Conservation (phyloP, 768 basidiomycete species). For the Russula emetica region DNA sequence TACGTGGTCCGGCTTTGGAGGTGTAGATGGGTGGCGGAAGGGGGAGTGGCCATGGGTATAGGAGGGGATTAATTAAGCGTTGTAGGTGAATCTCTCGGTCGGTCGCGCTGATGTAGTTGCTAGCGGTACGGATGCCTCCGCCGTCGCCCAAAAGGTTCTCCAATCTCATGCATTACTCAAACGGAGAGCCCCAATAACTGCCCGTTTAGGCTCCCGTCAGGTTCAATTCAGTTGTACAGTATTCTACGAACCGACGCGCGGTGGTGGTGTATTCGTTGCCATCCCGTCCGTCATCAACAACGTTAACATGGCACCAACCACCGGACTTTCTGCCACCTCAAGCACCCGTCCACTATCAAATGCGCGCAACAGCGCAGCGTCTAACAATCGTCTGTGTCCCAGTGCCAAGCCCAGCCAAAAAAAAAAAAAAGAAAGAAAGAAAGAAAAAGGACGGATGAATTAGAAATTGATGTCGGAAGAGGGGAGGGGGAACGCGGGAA, state of each 20-base stretch:
- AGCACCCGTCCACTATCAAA: slow-evolving; percentile 59
- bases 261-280: slow-evolving; percentile 4
- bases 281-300: slow-evolving; percentile 39
- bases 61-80: too few relatives aligned
- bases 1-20: too few relatives aligned
- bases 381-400: slow-evolving; percentile 54
- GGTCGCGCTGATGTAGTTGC: too few relatives aligned
- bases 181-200: too few relatives aligned
- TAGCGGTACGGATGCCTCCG: too few relatives aligned
- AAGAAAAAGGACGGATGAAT: too few relatives aligned
- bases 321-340: slow-evolving; percentile 46
- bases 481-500: slow-evolving; percentile 6
- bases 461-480: neutral
- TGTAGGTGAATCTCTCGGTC: too few relatives aligned
- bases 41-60: too few relatives aligned
- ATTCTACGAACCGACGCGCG: neutral
- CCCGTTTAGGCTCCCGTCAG: too few relatives aligned
- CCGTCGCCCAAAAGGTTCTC: too few relatives aligned
- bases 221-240: neutral
- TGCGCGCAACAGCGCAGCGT: slow-evolving; percentile 58
- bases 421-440: neutral
- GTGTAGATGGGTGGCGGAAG: too few relatives aligned
- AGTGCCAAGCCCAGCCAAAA: neutral
- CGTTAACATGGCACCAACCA: slow-evolving; percentile 46
- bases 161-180: too few relatives aligned